Base-by-base conservation (phyloP, 1,284 basidiomycete species). In the Thelephora terrestris region DNA sequence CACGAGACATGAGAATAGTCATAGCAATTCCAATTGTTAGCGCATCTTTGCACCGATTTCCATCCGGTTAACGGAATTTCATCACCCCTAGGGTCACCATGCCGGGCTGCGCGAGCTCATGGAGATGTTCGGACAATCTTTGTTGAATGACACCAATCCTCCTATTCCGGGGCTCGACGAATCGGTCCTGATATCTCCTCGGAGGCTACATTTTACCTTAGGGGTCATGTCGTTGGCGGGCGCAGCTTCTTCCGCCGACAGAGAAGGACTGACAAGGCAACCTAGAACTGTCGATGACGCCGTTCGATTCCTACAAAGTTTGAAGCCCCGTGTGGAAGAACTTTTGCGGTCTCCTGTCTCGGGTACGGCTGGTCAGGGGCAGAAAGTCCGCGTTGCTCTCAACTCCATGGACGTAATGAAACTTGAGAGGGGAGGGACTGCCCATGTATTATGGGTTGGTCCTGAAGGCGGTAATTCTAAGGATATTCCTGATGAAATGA, bases 131-230 rank as follows among this genome's bases (percentile, higher is more conserved):
- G 75, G 79, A 29, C 54, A 54, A 36, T 66, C 65, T 3, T 61
- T 83, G 18, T 64, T 70, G 2, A 44, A 24, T 2, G 54, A 55
- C 5, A 52, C 50, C 38, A 48, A 54, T 7, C 67, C 69, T 24
- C 47, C 61, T 1, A 68, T 85, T 6, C 62, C 70, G 0, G 84
- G 84, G 0, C 64, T 86, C 5, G 78, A 86, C 60, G 57, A 55
- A 14, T 69, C 71, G 2, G 76, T 86, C 55, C 59, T 82, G 45
- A 70, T 85, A 47, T 68, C 78, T 23, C 75, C 83, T 0, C 70
- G 79, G 9, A 62, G 84, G 14, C 62, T 85, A 39, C 84, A 86
- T 58, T 63, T 86, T 49, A 86, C 83, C 0, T 64, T 87, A 2
- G 84, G 82, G 2, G 81, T 84, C 1, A 82, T 87, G 79, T 64